Base-by-base conservation (phyloP, 2,329 filamentous ascomycete species). In the Biscogniauxia marginata region DNA sequence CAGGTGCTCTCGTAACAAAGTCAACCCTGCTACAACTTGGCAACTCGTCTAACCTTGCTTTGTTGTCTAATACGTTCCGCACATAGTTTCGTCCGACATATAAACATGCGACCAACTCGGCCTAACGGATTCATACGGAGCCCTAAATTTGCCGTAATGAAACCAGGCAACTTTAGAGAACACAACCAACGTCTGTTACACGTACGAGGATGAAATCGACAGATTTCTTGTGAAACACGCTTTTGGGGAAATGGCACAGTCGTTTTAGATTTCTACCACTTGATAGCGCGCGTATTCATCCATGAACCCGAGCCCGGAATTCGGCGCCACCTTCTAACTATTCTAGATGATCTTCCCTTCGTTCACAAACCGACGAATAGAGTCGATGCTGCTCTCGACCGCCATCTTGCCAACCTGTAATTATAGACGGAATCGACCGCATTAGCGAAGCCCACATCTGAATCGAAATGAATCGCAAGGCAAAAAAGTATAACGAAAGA, bases 331-430 rank as follows among this genome's bases (percentile, higher is more conserved):
- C 13, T 16, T 39, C n/a, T n/a, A n/a, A n/a, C n/a, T n/a, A n/a
- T n/a, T n/a, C n/a, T n/a, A n/a, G n/a, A n/a, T n/a, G 39, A 70
- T 65, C 49, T 62, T 61, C 6, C 66, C 63, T 8, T 69, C 63
- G 18, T 58, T 57, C 3, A 70, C 67, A 9, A 70, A 16, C 9
- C 63, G 63, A 39, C 67, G 67, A 22, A 70, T 68, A 3, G 64
- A 69, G 30, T 68, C 58, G 43, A 70, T 69, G 49, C 61, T 70
- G n/a, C 67, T 63, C 45, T 70, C 67, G n/a, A 70, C 68, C 1
- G 67, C 67, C 52, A 66, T 63, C 50, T 62, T 69, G 20, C 67
- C 67, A 23, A 49, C n/a, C 46, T 49, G 22, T 25, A 63, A 66
- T 65, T 70, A 21, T n/a, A 49, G 9, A 22, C n/a, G 21, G 9